These are phyloP conservation scores for Diutina pseudorugosa DNA, from an alignment of 1,139 yeast species.

Conservation along the genomic window DNA sequence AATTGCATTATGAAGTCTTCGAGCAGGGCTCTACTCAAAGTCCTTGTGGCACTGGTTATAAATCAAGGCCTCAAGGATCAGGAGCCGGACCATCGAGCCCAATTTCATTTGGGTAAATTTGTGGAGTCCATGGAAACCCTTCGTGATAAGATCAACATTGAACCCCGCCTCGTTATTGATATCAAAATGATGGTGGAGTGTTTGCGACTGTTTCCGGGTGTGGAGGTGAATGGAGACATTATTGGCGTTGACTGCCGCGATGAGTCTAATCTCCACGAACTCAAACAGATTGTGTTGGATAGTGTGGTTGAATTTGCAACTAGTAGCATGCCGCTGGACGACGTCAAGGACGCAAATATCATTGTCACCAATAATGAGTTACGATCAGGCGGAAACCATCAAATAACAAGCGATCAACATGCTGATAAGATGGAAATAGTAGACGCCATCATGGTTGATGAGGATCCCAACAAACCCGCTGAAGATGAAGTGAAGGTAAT, in stretches of 20 bases:
- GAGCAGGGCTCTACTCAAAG: neutral
- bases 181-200: neutral
- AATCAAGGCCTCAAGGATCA: neutral
- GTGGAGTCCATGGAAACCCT: neutral
- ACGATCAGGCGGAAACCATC: neutral
- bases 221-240: neutral
- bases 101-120: neutral
- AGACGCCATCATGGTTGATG: neutral
- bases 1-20: neutral
- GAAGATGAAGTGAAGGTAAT: neutral
- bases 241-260: neutral
- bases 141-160: neutral
- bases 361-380: neutral
- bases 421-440: neutral
- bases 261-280: neutral
- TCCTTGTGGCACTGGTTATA: neutral
- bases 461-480: too few relatives aligned
- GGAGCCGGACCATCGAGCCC: neutral
- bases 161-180: neutral
- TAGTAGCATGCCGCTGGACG: neutral
- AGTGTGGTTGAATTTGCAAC: neutral
- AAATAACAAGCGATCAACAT: too few relatives aligned
- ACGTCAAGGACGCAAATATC: neutral
- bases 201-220: conserved; percentile 1
- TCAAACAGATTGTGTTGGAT: neutral